Base-by-base conservation (phyloP, 2,329 filamentous ascomycete species). In the Sporothrix euskadiensis region DNA sequence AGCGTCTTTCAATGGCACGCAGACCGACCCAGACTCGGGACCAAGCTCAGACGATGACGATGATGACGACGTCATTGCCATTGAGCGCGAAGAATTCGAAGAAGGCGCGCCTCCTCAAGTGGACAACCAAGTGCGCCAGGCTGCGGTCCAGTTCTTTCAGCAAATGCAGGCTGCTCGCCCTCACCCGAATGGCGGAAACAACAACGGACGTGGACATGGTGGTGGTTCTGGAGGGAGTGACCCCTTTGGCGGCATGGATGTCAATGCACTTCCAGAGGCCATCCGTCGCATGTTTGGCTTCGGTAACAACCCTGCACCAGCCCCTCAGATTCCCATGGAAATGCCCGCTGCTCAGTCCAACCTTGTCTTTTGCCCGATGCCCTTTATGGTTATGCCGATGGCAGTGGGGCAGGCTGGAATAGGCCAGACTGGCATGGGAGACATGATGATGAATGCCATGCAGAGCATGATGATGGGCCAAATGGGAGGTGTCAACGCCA, bases 261-360 rank as follows among this genome's bases (percentile, higher is more conserved):
- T 54, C 8, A 22, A 9, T n/a, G 16, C 35, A 19, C 65, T 69
- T 16, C 65, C 65, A 2, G 65, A 69, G 8, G 47, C 22, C 16
- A 16, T 69, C n/a, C 63, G 63, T 22, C 65, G 47, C 65, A 69
- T 69, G 47, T 39, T 69, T 22, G 65, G 68, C 68, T n/a, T 52
- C n/a, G 68, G 26, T 19, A 61, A 56, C 65, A 52, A 30, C 32
- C 32, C 61, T 14, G 9, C 61, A 14, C 32, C 63, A 5, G 6
- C 26, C 7, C 32, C 63, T 14, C 41, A 1, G 2, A 19, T 22
- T 10, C 41, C 63, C 0, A 14, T 22, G 16, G n/a, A 30, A 8
- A 10, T 19, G 12, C 30, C 30, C 26, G 10, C 63, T 44, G 35
- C 32, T 1, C 5, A 22, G 16, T n/a, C 65, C 1, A 39, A 52